Conservation (phyloP, 345 rosid genomes). For the Odontarrhena argentea region DNA sequence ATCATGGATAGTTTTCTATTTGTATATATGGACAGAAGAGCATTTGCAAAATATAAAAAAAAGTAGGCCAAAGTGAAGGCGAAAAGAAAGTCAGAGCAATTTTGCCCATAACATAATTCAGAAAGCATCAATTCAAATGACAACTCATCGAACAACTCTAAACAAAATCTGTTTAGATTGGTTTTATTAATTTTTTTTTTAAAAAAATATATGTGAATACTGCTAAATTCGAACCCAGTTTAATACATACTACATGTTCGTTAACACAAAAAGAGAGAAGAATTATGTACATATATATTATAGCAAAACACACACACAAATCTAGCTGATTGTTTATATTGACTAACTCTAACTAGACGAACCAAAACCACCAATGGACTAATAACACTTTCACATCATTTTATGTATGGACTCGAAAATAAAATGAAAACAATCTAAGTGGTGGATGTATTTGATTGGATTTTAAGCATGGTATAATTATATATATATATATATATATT, state of each 20-base stretch:
- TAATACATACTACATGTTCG: too few species aligned
- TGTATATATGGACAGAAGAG: conserved; percentile 1
- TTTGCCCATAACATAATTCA: conserved; percentile 2
- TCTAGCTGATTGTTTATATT: too few species aligned
- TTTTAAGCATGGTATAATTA: not conserved
- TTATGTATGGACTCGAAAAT: conserved; percentile 14
- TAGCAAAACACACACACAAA: too few species aligned
- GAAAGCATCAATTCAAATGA: conserved; percentile 9
- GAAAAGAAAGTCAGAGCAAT: conserved; percentile 4
- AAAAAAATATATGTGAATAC: too few species aligned
- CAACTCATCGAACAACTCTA: conserved; percentile 1
- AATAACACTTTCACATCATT: conserved; percentile 6
- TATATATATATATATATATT: too few species aligned
- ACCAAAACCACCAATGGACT: conserved; percentile 2
- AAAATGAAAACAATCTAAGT: conserved; percentile 8
- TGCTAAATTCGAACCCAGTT: too few species aligned
- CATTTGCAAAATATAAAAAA: not conserved
- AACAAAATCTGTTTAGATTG: not conserved
- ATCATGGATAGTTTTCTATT: conserved; percentile 5
- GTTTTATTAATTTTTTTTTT: not conserved
- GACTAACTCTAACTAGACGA: not conserved
- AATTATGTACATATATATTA: too few species aligned
- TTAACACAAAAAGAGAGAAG: too few species aligned
- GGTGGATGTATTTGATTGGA: not conserved
- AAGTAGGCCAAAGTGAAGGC: not conserved